A percentile compares a stretch with the other conserved stretches of the same genome.
These are phyloP conservation scores for Heterobasidion irregulare DNA, from an alignment of 1,284 basidiomycete genomes.

Conservation along the genomic window DNA sequence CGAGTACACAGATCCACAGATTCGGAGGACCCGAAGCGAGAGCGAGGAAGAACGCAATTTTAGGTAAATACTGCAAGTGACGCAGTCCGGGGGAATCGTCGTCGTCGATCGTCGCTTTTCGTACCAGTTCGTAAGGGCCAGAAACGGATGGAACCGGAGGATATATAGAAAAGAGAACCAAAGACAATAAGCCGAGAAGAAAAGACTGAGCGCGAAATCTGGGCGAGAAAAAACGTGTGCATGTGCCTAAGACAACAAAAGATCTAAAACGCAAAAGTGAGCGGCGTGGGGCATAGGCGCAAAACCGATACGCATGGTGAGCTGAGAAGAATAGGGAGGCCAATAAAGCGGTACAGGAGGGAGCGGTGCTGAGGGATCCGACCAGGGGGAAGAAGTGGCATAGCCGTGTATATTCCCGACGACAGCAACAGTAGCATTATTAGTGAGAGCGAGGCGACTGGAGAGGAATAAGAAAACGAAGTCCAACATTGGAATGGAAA, in stretches of 20 bases:
- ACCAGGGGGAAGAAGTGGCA: not conserved
- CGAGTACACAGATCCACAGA: not conserved
- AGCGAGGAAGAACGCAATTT: not conserved
- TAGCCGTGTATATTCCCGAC: slow-evolving; percentile 4
- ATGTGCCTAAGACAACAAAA: too few relatives aligned
- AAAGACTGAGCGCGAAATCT: not conserved
- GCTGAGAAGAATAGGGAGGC: not conserved
- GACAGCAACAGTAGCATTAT: slow-evolving; percentile 2
- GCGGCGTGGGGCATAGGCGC: not conserved
- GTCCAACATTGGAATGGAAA: not conserved
- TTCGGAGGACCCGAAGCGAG: not conserved
- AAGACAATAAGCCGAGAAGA: not conserved
- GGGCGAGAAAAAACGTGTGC: not conserved
- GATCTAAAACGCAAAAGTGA: not conserved
- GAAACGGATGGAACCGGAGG: not conserved
- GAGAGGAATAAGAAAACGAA: not conserved
- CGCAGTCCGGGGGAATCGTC: not conserved
- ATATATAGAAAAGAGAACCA: not conserved
- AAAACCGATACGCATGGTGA: not conserved
- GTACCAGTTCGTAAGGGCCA: not conserved
- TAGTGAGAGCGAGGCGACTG: not conserved
- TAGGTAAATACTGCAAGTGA: not conserved
- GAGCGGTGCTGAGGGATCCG: not conserved
- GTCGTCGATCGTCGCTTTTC: not conserved
- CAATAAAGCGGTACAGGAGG: not conserved